Evolutionary conservation across 116 monocot species (phyloP), one percentile per base, ranked within the genome.

Genomic region (Zostera marina): DNA sequence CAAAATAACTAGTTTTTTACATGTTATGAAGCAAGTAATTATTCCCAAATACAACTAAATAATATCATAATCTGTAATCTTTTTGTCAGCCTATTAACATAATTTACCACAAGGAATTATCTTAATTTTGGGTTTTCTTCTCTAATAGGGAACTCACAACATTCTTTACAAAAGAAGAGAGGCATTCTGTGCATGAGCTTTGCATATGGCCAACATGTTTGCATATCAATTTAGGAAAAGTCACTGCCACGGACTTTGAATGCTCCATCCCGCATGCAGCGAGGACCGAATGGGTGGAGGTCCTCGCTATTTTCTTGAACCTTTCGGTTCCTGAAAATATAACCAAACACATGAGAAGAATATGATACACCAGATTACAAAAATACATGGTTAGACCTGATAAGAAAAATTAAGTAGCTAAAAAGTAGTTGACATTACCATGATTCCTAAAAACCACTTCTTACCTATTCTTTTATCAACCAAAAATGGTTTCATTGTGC

Each of bases 241-340:
- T 22, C n/a, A 65, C 70, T 6, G 66, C 74, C 26, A 13, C 32
- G 4, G 78, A 69, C 42, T 60, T 68, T 15, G 92, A 83, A 54
- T 80, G 79, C 45, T 82, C 80, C 41, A 80, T 43, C 7, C 83
- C 79, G 49, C 87, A 92, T 10, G 83, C 79, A 17, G 92, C 92
- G 51, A 86, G 73, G 20, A 92, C 68, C 26, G 77, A 75, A 68
- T 92, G 92, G 5, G 92, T 92, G 47, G 86, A 63, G 17, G 59
- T 24, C 32, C 87, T 73, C 11, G 87, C 92, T 49, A 80, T 58
- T 72, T 78, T 71, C 65, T 78, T 92, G 68, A 80, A 92, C 47
- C 14, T 75, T 10, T 69, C 66, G 25, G 68, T 44, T 59, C 69
- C 85, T 91, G 70, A 54, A 74, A 13, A 54, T 54, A 13, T 11